phyloP scores from a whole-genome alignment of 139 green algal genomes.

The Chlamydomonas eustigma region DNA sequence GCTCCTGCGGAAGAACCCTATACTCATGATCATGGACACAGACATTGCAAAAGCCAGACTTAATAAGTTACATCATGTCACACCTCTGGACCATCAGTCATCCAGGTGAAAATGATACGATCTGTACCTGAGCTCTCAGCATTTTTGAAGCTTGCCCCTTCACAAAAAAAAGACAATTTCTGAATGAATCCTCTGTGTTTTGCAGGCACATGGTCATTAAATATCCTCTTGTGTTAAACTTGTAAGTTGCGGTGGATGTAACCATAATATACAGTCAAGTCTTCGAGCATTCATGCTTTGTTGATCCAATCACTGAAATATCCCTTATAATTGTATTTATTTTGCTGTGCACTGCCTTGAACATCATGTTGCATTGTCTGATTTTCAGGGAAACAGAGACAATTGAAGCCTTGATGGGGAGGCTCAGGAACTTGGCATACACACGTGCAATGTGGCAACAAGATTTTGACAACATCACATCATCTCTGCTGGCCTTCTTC shows the following conservation, averaged over 20 bases:
- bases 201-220: constrained; percentile 29
- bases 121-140: too few relatives aligned
- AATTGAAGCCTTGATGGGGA: constrained; percentile 15
- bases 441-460: constrained; percentile 32
- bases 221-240: constrained; percentile 36
- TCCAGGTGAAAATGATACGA: constrained; percentile 11
- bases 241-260: constrained; percentile 7
- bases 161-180: too few relatives aligned
- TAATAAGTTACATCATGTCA: constrained; percentile 25
- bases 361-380: too few relatives aligned
- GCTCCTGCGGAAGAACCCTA: constrained; percentile 48
- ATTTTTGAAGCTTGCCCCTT: too few relatives aligned
- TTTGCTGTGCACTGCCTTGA: too few relatives aligned
- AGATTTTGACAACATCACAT: constrained; percentile 33
- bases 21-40: constrained; percentile 33
- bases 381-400: constrained; percentile 9
- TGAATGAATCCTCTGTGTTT: constrained; percentile 18
- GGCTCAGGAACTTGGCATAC: constrained; percentile 34
- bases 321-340: too few relatives aligned
- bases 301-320: too few relatives aligned
- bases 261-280: too few relatives aligned
- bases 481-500: constrained; percentile 43
- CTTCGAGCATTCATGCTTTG: too few relatives aligned
- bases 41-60: constrained; percentile 20
- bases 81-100: constrained; percentile 14